Percentiles rank a stretch among this genome's conserved stretches.
Conservation (phyloP, 495 filamentous ascomycete species). For the Penicillium psychrofluorescens region DNA sequence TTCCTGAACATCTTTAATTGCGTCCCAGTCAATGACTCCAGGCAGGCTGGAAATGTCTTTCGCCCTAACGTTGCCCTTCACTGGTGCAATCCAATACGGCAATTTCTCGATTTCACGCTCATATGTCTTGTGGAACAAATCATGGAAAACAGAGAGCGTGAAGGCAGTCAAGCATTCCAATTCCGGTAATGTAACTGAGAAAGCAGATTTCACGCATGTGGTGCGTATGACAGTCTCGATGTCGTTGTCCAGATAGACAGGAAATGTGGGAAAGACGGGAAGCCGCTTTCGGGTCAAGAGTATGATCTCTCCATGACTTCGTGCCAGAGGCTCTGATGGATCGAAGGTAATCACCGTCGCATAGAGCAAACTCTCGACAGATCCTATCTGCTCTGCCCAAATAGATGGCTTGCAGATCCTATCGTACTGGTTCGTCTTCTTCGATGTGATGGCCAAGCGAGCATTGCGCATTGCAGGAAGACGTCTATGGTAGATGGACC, state of each 20-base stretch:
- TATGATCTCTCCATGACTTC: slow-evolving; percentile 56
- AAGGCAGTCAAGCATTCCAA: slow-evolving; percentile 55
- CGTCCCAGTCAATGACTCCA: slow-evolving; percentile 59
- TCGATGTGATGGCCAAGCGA: slow-evolving; percentile 71
- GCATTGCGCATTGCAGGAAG: slow-evolving; percentile 87
- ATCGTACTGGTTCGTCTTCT: slow-evolving; percentile 62
- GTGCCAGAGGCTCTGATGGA: slow-evolving; percentile 49
- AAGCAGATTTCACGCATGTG: slow-evolving; percentile 20
- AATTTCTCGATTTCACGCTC: slow-evolving; percentile 54
- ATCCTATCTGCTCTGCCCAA: slow-evolving; percentile 54
- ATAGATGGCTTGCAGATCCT: slow-evolving; percentile 75
- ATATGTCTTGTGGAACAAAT: slow-evolving; percentile 85
- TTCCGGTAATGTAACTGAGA: slow-evolving; percentile 34
- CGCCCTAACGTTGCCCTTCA: not conserved
- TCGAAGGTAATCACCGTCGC: slow-evolving; percentile 56
- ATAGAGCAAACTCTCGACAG: slow-evolving; percentile 50
- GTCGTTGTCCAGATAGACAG: slow-evolving; percentile 60
- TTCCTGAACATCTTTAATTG: slow-evolving; percentile 43
- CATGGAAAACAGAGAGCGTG: slow-evolving; percentile 69
- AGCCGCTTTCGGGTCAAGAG: slow-evolving; percentile 63
- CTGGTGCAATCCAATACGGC: slow-evolving; percentile 80
- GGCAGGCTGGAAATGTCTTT: not conserved
- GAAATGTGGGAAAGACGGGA: slow-evolving; percentile 59
- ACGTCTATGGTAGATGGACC: slow-evolving; percentile 64
- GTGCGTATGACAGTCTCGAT: slow-evolving; percentile 51